Base-by-base conservation (phyloP, 164 flowering plant genomes). In the Brasenia schreberi region DNA sequence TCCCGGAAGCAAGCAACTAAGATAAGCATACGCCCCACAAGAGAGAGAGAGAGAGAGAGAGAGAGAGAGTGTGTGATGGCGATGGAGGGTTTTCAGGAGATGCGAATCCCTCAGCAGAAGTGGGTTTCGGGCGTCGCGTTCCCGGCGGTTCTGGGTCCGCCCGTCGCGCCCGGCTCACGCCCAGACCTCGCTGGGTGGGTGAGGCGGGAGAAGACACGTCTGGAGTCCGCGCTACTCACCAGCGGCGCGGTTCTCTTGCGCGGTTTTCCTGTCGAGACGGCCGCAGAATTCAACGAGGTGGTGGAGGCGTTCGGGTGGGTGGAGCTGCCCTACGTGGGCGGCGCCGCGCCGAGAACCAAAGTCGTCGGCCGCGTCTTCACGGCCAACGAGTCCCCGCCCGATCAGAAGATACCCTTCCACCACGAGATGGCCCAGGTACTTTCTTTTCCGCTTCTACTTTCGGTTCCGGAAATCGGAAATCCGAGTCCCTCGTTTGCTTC, bases 361-460 rank as follows among this genome's bases (percentile, higher is more conserved):
- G 87, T 93, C 64, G 82, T 88, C 18, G 98, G 94, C 19, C 76
- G 96, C 27, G 97, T 93, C 64, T 93, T 84, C 65, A 89, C 98
- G 7, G 87, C 97, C 18, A 90, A 90, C 68, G 96, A 93, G 67
- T 85, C 98, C 19, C 97, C 98, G 0, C 92, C 96, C 42, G 88
- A 88, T 67, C 92, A 80, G 81, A 87, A 87, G 70, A 86, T 93
- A 56, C 92, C 89, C 6, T 90, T 93, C 65, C 98, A 90, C 71
- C 96, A 93, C 65, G 97, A 90, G 67, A 86, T 82, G 86, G 79
- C 83, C 76, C 84, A 82, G 80, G 86, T 80, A 5, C 18, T 7
- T 23, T 23, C 17, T 17, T 18, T 43, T 18, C 49, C 42, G 53
- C 17, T 3, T 27, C 61, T 19, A 19, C 19, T 65, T 23, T 23